phyloP scores from a whole-genome alignment of 208 protist species.

The Angomonas desouzai region DNA sequence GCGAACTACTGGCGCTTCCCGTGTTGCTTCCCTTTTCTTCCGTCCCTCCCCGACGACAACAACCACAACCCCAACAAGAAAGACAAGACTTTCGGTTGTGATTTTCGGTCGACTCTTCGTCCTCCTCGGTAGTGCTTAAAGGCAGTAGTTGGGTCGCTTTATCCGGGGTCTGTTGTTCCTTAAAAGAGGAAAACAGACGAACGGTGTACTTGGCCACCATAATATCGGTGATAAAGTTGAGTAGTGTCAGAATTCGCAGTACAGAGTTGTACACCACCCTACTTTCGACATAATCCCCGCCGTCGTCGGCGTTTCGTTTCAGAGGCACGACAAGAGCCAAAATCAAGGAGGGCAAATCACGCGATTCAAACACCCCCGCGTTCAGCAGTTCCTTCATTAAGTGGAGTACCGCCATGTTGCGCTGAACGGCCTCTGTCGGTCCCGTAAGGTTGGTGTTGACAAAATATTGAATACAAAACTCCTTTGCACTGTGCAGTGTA shows the following conservation, averaged over 20 bases:
- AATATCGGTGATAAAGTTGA: constrained; percentile 32
- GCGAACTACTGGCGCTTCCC: not conserved
- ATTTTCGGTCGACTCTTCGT: not conserved
- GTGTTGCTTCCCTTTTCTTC: not conserved
- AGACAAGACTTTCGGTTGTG: constrained; percentile 4
- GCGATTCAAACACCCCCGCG: constrained; percentile 28
- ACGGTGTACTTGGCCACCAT: constrained; percentile 24
- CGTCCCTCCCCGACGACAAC: not conserved
- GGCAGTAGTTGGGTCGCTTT: constrained; percentile 21
- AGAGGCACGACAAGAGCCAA: constrained; percentile 24
- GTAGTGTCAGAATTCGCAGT: constrained; percentile 25
- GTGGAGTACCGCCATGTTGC: constrained; percentile 29
- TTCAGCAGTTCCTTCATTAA: constrained; percentile 33
- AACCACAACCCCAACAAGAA: not conserved
- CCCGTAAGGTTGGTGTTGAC: constrained; percentile 18
- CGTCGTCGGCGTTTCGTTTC: constrained; percentile 24
- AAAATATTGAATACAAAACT: constrained; percentile 24
- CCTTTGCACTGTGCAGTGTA: constrained; percentile 21
- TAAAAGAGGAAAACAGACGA: constrained; percentile 33
- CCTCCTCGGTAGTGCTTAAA: constrained; percentile 14
- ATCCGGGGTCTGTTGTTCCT: constrained; percentile 4
- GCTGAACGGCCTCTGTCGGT: constrained; percentile 19
- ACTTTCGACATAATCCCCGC: constrained; percentile 21
- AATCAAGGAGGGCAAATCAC: constrained; percentile 27
- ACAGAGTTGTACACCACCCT: constrained; percentile 37